These are phyloP conservation scores for Tetrahymena elliotti DNA, from an alignment of 73 alveolate species.

Conservation along the genomic window DNA sequence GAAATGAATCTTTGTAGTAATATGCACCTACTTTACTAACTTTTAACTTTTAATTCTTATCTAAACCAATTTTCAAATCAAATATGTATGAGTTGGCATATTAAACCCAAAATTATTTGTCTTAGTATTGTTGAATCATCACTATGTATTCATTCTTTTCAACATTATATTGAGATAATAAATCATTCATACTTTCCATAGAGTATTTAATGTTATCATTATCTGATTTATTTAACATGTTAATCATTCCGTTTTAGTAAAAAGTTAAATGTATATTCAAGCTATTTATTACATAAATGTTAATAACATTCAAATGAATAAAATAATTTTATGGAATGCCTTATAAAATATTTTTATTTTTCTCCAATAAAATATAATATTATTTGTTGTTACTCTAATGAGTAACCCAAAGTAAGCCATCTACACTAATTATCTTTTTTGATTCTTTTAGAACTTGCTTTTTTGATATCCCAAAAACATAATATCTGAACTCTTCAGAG, in stretches of 20 bases:
- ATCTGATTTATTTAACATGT: not conserved
- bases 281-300: not conserved
- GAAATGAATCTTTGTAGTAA: not conserved
- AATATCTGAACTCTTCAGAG: too few relatives aligned
- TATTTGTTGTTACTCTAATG: too few relatives aligned
- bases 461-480: too few relatives aligned
- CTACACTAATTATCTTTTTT: too few relatives aligned
- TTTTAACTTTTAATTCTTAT: too few relatives aligned
- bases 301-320: too few relatives aligned
- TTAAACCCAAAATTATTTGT: not conserved
- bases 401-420: too few relatives aligned
- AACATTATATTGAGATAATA: not conserved
- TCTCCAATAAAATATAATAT: too few relatives aligned
- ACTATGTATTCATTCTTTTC: not conserved
- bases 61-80: not conserved
- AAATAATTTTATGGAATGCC: too few relatives aligned
- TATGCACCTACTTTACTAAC: not conserved
- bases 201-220: too few relatives aligned
- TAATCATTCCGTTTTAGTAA: not conserved
- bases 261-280: not conserved
- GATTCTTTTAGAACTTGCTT: too few relatives aligned
- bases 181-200: not conserved
- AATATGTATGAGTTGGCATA: not conserved
- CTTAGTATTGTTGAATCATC: not conserved
- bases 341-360: too few relatives aligned